Base-by-base conservation (phyloP, 2,329 filamentous ascomycete species). In the Capronia americana region DNA sequence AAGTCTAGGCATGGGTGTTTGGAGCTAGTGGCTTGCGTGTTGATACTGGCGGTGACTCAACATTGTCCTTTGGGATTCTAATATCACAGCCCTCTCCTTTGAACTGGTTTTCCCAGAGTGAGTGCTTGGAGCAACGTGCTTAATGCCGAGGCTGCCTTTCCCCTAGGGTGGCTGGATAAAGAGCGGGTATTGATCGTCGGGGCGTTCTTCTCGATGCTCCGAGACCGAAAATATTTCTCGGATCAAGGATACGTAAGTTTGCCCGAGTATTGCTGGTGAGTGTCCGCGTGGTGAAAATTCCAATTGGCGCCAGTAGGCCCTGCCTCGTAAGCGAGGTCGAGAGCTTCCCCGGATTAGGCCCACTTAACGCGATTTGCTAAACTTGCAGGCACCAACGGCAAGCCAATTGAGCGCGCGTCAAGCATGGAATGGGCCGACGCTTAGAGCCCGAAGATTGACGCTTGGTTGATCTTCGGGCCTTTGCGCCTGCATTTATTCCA, bases 381-480 rank as follows among this genome's bases (percentile, higher is more conserved):
- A 44, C 38, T 2, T 44, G 38, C 38, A 44, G 17, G 17, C 38
- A n/a, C 5, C 34, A n/a, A 34, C 32, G 38, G 6, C 17, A 44
- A 44, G 38, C 38, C 38, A 44, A 44, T 44, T 44, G 38, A 17
- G 38, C 17, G 38, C 38, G 38, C 17, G 17, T 8, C 38, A n/a
- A 7, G 38, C 17, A n/a, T 44, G 38, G 38, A 17, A 44, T n/a
- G 38, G 38, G 17, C 38, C 38, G 38, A n/a, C 14, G 38, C 5
- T 44, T n/a, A n/a, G 38, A 44, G 38, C 38, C 38, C 38, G 38
- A 44, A 44, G 38, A 20, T 44, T 44, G 38, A 44, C 38, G 38
- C 38, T 44, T 44, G 38, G 38, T 44, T 44, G 38, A 44, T 44
- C 38, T n/a, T 44, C 38, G 38, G 38, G 38, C 38, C 38, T 44